These are phyloP conservation scores for Ceratobasidium sp. DNA, from an alignment of 1,284 basidiomycete genomes.

Conservation along the genomic window DNA sequence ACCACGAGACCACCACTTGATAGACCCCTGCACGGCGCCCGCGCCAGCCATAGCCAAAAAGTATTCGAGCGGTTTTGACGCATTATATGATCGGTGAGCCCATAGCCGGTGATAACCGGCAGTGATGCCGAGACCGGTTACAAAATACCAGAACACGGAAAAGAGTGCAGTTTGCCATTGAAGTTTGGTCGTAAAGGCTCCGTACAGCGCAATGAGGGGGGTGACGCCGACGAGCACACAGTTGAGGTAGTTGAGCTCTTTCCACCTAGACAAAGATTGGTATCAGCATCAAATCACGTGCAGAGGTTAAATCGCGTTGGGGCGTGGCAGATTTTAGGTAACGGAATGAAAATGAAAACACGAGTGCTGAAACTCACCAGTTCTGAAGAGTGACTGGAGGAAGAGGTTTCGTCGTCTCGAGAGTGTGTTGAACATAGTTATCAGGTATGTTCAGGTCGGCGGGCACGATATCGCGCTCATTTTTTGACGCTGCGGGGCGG, in stretches of 20 bases:
- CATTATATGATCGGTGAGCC: conserved; percentile 94
- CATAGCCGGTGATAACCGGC: conserved; percentile 93
- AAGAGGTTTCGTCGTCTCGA: conserved; percentile 79
- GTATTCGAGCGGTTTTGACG: conserved; percentile 84
- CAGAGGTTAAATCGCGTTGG: no score
- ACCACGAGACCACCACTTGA: conserved; percentile 95
- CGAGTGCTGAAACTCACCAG: conserved; percentile 39
- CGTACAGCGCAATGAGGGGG: conserved; percentile 78
- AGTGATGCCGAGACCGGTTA: conserved; percentile 80
- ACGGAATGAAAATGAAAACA: no score
- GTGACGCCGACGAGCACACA: conserved; percentile 81
- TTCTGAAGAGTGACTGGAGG: conserved; percentile 83
- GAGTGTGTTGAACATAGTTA: conserved; percentile 90
- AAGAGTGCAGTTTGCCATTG: conserved; percentile 78
- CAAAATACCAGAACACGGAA: conserved; percentile 83
- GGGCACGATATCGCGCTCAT: conserved; percentile 55
- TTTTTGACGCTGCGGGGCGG: background rate
- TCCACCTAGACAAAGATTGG: conserved; percentile 52
- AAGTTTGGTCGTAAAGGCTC: conserved; percentile 71
- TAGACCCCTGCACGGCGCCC: conserved; percentile 90
- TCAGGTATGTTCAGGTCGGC: conserved; percentile 81
- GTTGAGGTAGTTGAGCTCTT: conserved; percentile 81
- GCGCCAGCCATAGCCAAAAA: conserved; percentile 82
- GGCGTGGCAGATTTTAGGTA: no score
- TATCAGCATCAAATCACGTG: background rate